phyloP scores from a whole-genome alignment of 2,329 filamentous ascomycete genomes.

The Penicillium sp. region DNA sequence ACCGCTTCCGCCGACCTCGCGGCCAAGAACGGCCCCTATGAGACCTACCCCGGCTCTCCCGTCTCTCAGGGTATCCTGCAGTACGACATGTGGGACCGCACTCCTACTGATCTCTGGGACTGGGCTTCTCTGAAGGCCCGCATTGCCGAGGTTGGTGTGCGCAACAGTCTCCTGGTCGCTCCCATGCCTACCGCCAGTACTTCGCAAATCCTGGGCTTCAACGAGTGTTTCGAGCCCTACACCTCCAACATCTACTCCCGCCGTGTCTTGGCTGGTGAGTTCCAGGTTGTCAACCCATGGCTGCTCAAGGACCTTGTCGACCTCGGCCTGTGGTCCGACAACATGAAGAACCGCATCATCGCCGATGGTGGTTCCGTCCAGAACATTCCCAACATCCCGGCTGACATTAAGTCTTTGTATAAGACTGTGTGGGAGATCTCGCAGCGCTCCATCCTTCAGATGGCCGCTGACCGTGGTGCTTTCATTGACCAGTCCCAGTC shows the following conservation, averaged over 20 bases:
- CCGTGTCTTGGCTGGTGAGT: constrained; percentile 94
- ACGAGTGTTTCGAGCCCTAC: constrained; percentile 99
- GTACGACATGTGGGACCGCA: constrained; percentile 98
- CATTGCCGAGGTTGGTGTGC: constrained; percentile 86
- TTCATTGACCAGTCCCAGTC: constrained; percentile 99
- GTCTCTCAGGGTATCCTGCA: constrained; percentile 93
- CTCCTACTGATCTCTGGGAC: constrained; percentile 91
- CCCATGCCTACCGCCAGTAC: constrained; percentile 98
- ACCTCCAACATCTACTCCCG: constrained; percentile 99
- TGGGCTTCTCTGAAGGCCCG: constrained; percentile 84
- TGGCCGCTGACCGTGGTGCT: constrained; percentile 95
- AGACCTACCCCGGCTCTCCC: constrained; percentile 86
- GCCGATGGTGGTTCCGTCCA: constrained; percentile 93
- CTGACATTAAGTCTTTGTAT: constrained; percentile 93
- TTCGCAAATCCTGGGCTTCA: constrained; percentile 96
- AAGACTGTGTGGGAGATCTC: constrained; percentile 99
- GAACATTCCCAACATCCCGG: constrained; percentile 92
- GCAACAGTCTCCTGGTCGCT: constrained; percentile 90
- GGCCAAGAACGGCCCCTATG: constrained; percentile 75
- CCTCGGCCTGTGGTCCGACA: constrained; percentile 95
- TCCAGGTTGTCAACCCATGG: constrained; percentile 99
- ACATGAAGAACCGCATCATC: constrained; percentile 99
- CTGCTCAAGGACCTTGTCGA: constrained; percentile 96
- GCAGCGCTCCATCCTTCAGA: constrained; percentile 90
- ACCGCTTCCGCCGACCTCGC: constrained; percentile 85